Conservation (phyloP, 306 rosid genomes). For the Quercus alba region DNA sequence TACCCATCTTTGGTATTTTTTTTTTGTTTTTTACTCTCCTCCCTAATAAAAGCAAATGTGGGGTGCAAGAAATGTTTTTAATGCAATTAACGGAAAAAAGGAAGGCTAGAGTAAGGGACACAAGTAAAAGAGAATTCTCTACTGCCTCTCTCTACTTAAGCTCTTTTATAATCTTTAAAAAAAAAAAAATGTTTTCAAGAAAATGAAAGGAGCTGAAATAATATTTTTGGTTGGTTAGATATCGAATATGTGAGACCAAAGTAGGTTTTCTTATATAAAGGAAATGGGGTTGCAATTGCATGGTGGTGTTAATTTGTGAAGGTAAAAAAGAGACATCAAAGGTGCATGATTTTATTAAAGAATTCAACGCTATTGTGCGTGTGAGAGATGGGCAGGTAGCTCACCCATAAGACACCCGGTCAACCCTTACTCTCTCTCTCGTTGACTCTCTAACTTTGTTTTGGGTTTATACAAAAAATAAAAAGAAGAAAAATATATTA, state of each 20-base stretch:
- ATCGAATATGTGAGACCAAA: constrained; percentile 10
- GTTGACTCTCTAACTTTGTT: constrained; percentile 21
- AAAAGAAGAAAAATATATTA: background rate
- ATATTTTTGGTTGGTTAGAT: background rate
- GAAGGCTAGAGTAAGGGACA: background rate
- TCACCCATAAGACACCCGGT: constrained; percentile 98
- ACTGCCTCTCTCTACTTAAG: constrained; percentile 1
- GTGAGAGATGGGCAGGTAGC: constrained; percentile 84
- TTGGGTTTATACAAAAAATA: constrained; percentile 14
- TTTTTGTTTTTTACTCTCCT: background rate
- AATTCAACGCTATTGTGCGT: constrained; percentile 97
- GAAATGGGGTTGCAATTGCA: constrained; percentile 29
- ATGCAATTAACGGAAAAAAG: background rate
- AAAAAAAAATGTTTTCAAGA: background rate
- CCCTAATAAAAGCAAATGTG: background rate
- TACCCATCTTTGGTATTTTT: constrained; percentile 49
- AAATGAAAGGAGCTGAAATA: constrained; percentile 12
- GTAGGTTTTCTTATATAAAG: constrained; percentile 45
- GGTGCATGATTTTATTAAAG: constrained; percentile 91
- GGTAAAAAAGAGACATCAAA: constrained; percentile 55
- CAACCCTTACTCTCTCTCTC: constrained; percentile 51
- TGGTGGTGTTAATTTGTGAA: constrained; percentile 36
- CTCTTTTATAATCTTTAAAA: background rate
- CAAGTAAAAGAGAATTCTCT: constrained; percentile 5
- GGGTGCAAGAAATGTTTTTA: background rate